A percentile compares a stretch with the other conserved stretches of the same genome.
phyloP scores from a whole-genome alignment of 495 filamentous ascomycete species.

The Penicillium argentinense region DNA sequence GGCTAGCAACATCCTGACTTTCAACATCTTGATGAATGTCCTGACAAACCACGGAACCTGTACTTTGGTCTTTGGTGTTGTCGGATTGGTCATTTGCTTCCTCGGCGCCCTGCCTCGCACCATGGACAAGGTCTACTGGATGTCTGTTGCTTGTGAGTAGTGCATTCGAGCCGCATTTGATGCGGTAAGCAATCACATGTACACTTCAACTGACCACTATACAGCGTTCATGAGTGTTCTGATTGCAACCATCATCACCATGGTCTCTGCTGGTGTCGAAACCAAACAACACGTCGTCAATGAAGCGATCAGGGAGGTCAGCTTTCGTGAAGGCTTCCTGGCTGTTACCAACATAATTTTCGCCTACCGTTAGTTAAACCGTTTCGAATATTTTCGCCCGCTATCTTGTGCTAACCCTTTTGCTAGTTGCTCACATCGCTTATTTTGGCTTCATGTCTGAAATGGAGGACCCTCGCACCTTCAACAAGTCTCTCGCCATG shows the following conservation, averaged over 20 bases:
- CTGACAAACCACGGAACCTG: constrained; percentile 64
- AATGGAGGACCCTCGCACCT: constrained; percentile 65
- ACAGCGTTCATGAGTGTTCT: constrained; percentile 62
- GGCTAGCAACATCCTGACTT: constrained; percentile 69
- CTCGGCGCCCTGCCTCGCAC: constrained; percentile 65
- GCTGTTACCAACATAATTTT: constrained; percentile 42
- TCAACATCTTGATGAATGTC: constrained; percentile 63
- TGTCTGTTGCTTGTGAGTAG: constrained; percentile 57
- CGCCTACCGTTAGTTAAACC: constrained; percentile 35
- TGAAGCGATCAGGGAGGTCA: constrained; percentile 18
- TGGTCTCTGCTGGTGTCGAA: constrained; percentile 60
- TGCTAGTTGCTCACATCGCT: constrained; percentile 63
- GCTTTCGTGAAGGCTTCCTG: constrained; percentile 30
- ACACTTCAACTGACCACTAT: background rate
- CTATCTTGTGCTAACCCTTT: background rate
- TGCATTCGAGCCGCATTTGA: background rate
- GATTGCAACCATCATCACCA: constrained; percentile 65
- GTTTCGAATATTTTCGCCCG: background rate
- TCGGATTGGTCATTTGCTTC: constrained; percentile 63
- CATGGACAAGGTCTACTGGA: constrained; percentile 54
- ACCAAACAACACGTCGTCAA: constrained; percentile 21
- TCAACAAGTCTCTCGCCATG: constrained; percentile 61
- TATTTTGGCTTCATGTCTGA: constrained; percentile 78
- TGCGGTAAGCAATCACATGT: background rate
- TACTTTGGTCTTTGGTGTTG: constrained; percentile 63